Base-by-base conservation (phyloP, 805 yeast species). In the Candida krabiensis region DNA sequence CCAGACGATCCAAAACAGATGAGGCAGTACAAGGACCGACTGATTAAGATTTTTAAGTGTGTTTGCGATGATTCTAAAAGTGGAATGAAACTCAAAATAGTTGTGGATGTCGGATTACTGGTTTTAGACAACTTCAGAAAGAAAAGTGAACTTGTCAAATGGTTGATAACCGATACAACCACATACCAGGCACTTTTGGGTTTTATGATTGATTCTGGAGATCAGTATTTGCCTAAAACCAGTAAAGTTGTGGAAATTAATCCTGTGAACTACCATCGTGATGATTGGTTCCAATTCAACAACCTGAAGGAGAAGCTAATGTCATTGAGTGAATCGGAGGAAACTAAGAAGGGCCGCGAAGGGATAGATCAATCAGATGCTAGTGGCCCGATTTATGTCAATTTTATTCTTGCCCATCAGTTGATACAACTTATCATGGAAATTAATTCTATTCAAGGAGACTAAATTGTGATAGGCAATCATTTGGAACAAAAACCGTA, bases 161-260 rank as follows among this genome's bases (percentile, higher is more conserved):
- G 22, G n/a, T 36, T 58, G 21, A 41, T 59, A 35, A 44, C 59
- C 11, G 34, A 33, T 32, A 40, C 47, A 5, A 21, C 30, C 2
- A 34, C 47, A 4, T 55, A 50, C 35, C 29, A 45, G 11, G 43
- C 49, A 19, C 43, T 68, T 5, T 30, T 67, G 4, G 75, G 75
- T 1, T 60, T 70, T 13, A 44, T 64, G 49, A 49, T 70, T 17
- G 69, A 70, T 41, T 64, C 70, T 24, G 75, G 74, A 16, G 67
- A 66, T 24, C 32, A 52, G 28, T 69, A 67, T 41, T 37, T 54
- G n/a, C 52, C 52, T 9, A 40, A 45, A 17, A 43, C 29, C 7
- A 30, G 44, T 6, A 23, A 37, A 13, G 33, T 46, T 12, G 40
- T 32, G 11, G 52, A 53, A 27, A 22, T 43, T 14, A 33, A 47